phyloP scores from a whole-genome alignment of 306 rosid species.

The Mimosa pudica region DNA sequence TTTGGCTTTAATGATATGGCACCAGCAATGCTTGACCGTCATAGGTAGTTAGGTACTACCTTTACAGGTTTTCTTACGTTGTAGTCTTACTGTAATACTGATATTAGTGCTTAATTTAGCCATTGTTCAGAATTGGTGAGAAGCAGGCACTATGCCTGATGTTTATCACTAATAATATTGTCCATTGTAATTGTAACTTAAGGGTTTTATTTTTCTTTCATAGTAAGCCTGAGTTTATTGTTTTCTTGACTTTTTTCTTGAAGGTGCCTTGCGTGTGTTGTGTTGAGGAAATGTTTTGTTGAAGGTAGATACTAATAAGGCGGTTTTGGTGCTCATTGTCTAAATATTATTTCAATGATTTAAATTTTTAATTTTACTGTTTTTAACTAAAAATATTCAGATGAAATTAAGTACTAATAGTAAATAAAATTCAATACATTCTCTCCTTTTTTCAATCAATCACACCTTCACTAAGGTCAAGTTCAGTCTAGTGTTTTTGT shows the following conservation, averaged over 20 bases:
- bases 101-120: slow-evolving; percentile 32
- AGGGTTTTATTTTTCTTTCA: background rate
- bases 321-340: too few species aligned
- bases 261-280: background rate
- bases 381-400: background rate
- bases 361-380: too few species aligned
- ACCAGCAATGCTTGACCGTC: slow-evolving; percentile 31
- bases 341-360: too few species aligned
- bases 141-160: slow-evolving; percentile 35
- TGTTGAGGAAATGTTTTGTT: background rate
- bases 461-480: background rate
- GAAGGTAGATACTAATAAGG: background rate
- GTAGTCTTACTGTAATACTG: slow-evolving; percentile 32
- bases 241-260: background rate
- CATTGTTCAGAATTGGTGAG: slow-evolving; percentile 39
- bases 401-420: background rate
- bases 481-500: background rate
- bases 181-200: slow-evolving; percentile 41
- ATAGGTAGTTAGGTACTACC: slow-evolving; percentile 30
- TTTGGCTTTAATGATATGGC: slow-evolving; percentile 32
- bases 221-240: background rate
- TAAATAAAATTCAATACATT: background rate
- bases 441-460: background rate
- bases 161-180: slow-evolving; percentile 37
- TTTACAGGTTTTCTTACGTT: slow-evolving; percentile 32